Evolutionary conservation across 1,284 basidiomycete species (phyloP), one percentile per base, ranked within the genome.

Genomic region (Tylopilus orsonianus): DNA sequence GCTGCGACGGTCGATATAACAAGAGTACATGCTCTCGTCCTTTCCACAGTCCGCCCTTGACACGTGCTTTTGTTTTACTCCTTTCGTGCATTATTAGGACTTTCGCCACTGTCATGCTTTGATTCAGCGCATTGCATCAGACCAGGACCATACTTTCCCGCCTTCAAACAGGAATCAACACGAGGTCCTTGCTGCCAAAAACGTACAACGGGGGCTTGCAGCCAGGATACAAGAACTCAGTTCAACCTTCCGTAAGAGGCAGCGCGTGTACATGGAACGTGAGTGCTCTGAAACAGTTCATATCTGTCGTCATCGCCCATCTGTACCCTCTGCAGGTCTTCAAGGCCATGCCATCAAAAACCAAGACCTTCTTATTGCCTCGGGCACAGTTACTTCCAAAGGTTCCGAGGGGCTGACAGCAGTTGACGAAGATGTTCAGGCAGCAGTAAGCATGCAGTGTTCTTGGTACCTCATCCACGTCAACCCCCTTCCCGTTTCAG

Each of bases 261-360:
- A 99, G 71, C 83, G 91, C 48, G 87, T 95, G 26, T 99, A 99
- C 70, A 89, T 99, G 84, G 90, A 96, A 71, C 93, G 95, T 96
- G 64, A 73, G 95, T 81, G 40, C 32, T 44, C 39, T 29, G 19
- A 19, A 37, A 19, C n/a, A 6, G 8, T 20, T 24, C 41, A 9
- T 20, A 33, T 47, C 23, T 41, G 36, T 50, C 44, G 29, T 56
- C 54, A 50, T 56, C 48, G 41, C 45, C 53, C 50, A 51, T 53
- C 52, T 50, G 24, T 40, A 48, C 49, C 52, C 52, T 41, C 56
- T 45, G 41, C 56, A 95, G 93, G 90, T 67, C 76, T 96, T 38
- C 91, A 94, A 73, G 93, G 93, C 54, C 93, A 95, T 73, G 89
- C 91, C 61, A 92, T 93, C 68, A 95, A 93, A 74, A 93, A 93